phyloP scores from a whole-genome alignment of 2,329 filamentous ascomycete genomes.

The Xylariaceae sp. region DNA sequence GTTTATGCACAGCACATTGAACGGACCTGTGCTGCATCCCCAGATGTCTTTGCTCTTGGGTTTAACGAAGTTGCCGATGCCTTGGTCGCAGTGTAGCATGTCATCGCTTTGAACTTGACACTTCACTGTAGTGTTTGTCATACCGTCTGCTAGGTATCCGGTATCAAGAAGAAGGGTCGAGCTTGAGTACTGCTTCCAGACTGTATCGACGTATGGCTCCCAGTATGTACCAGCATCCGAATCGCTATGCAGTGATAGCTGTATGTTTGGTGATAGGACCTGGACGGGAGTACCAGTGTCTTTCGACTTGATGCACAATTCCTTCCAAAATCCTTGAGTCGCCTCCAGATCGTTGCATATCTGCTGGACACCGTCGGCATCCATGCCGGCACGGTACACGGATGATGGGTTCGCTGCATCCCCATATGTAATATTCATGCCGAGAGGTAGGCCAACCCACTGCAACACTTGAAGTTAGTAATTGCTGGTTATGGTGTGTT shows the following conservation, averaged over 20 bases:
- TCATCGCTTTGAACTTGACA: conserved; percentile 32
- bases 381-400: conserved; percentile 34
- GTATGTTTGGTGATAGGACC: conserved; percentile 40
- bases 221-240: conserved; percentile 35
- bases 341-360: conserved; percentile 36
- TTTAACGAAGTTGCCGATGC: conserved; percentile 36
- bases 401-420: conserved; percentile 27
- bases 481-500: too few relatives aligned
- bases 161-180: conserved; percentile 38
- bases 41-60: conserved; percentile 43
- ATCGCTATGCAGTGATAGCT: conserved; percentile 19
- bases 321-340: conserved; percentile 36
- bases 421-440: conserved; percentile 39
- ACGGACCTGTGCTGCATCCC: conserved; percentile 44
- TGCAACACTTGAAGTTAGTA: too few relatives aligned
- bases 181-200: conserved; percentile 38
- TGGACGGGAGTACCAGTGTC: conserved; percentile 36
- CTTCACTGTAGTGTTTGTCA: conserved; percentile 23
- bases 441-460: conserved; percentile 46
- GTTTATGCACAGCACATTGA: conserved; percentile 18
- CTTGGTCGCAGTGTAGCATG: conserved; percentile 34
- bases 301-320: conserved; percentile 34
- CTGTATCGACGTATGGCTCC: conserved; percentile 38
- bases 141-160: conserved; percentile 26
- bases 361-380: conserved; percentile 28